A percentile compares a stretch with the other conserved stretches of the same genome.
Conservation (phyloP, 2,329 filamentous ascomycete genomes). For the Diaporthe ampelina region DNA sequence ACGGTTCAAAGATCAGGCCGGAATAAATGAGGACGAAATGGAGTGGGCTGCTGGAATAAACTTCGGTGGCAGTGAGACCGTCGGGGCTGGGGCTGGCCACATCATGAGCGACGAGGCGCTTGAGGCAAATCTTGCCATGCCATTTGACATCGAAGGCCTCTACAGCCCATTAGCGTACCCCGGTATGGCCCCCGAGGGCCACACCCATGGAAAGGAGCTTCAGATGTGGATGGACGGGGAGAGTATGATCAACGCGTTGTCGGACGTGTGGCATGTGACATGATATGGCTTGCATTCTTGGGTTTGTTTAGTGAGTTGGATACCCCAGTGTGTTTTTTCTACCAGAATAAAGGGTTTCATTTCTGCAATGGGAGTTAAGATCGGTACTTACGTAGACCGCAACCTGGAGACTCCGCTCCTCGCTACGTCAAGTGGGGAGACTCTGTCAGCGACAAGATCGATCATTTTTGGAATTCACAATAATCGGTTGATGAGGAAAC, state of each 20-base stretch:
- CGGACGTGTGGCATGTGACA: slow-evolving; percentile 36
- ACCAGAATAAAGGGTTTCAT: background rate
- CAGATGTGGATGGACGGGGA: slow-evolving; percentile 39
- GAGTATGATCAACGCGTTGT: background rate
- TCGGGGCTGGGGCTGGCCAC: slow-evolving; percentile 5
- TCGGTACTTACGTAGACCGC: background rate
- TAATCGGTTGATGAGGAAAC: background rate
- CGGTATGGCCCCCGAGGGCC: background rate
- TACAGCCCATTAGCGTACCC: background rate
- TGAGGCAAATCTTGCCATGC: slow-evolving; percentile 36
- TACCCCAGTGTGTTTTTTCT: slow-evolving; percentile 21
- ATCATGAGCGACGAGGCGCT: slow-evolving; percentile 32
- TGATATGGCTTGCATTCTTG: background rate
- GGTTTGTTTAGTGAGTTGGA: slow-evolving; percentile 15
- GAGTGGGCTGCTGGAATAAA: background rate
- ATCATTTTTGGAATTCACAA: background rate
- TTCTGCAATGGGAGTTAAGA: too few relatives aligned
- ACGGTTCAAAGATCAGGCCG: slow-evolving; percentile 37
- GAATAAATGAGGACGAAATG: slow-evolving; percentile 16
- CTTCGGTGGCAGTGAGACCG: slow-evolving; percentile 2
- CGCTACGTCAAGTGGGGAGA: background rate
- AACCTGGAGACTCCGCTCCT: too few relatives aligned
- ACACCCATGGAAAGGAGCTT: slow-evolving; percentile 36
- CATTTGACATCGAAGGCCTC: slow-evolving; percentile 30
- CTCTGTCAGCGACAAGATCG: background rate